Evolutionary conservation across 805 yeast species (phyloP).

Genomic region (Yamadazyma insecticola): DNA sequence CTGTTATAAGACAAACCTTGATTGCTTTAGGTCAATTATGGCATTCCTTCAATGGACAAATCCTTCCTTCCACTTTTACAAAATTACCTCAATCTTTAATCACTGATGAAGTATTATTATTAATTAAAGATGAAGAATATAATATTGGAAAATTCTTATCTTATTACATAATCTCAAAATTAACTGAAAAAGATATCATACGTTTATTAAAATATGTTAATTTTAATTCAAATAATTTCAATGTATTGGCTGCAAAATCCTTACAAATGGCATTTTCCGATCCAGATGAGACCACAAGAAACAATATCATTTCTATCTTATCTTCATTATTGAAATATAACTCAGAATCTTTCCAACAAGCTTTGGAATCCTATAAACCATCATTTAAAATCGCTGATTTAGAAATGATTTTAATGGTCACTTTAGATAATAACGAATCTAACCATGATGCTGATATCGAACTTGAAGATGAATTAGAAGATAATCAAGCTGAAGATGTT

Average conservation of each 20-base stretch:
- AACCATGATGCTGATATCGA: conserved; percentile 30
- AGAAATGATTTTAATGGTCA: conserved; percentile 61
- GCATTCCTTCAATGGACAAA: conserved; percentile 12
- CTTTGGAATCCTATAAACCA: conserved; percentile 14
- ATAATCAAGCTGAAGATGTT: conserved; percentile 16
- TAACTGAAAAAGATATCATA: conserved; percentile 16
- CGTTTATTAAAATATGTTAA: conserved; percentile 20
- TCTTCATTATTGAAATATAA: conserved; percentile 16
- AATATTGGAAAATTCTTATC: conserved; percentile 23
- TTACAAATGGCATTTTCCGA: conserved; percentile 11
- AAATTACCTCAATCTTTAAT: conserved; percentile 2
- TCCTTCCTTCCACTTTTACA: conserved; percentile 2
- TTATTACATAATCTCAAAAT: conserved; percentile 22
- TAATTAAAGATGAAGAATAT: no score
- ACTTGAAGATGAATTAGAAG: conserved; percentile 23
- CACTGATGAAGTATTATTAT: no score
- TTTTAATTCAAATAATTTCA: conserved; percentile 11
- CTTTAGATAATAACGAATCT: conserved; percentile 34
- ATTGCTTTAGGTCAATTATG: conserved; percentile 40
- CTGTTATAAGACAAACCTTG: conserved; percentile 26
- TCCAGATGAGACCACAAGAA: conserved; percentile 13
- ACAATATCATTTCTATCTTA: conserved; percentile 13
- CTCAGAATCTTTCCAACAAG: conserved; percentile 15
- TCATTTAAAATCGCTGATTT: conserved; percentile 25
- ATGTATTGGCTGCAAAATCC: conserved; percentile 11